Evolutionary conservation across 805 yeast species (phyloP).

Genomic region (Tetrapisispora arboricola): DNA sequence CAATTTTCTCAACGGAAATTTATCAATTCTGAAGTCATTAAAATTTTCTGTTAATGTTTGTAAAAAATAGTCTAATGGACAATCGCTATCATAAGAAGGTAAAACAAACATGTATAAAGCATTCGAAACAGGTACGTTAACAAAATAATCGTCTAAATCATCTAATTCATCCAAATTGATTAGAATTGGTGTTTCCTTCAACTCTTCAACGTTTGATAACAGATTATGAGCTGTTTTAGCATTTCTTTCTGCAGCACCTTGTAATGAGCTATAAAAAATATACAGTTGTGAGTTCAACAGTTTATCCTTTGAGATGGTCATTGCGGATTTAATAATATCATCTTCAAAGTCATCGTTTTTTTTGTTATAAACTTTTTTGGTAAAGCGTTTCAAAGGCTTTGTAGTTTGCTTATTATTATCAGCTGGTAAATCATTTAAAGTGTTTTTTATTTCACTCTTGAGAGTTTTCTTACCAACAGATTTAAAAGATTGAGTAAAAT

Average conservation of each 20-base stretch:
- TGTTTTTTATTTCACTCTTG: constrained; percentile 27
- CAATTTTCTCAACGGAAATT: constrained; percentile 57
- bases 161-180: constrained; percentile 70
- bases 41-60: constrained; percentile 72
- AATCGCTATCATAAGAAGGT: constrained; percentile 88
- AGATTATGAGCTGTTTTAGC: constrained; percentile 43
- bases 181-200: constrained; percentile 39
- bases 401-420: not conserved
- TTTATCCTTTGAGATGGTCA: constrained; percentile 34
- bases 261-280: constrained; percentile 74
- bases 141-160: constrained; percentile 75
- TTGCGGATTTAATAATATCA: constrained; percentile 23
- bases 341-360: constrained; percentile 12
- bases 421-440: constrained; percentile 15
- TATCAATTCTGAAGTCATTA: constrained; percentile 78
- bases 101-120: constrained; percentile 61
- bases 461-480: constrained; percentile 23
- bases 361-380: not conserved
- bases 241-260: constrained; percentile 68
- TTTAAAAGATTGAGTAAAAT: constrained; percentile 32
- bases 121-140: constrained; percentile 47
- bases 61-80: constrained; percentile 80
- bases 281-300: constrained; percentile 46
- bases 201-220: constrained; percentile 21
- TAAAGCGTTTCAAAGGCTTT: constrained; percentile 2